Evolutionary conservation across 306 rosid genomes (phyloP).

Genomic region (Astragalus glycyphyllos): DNA sequence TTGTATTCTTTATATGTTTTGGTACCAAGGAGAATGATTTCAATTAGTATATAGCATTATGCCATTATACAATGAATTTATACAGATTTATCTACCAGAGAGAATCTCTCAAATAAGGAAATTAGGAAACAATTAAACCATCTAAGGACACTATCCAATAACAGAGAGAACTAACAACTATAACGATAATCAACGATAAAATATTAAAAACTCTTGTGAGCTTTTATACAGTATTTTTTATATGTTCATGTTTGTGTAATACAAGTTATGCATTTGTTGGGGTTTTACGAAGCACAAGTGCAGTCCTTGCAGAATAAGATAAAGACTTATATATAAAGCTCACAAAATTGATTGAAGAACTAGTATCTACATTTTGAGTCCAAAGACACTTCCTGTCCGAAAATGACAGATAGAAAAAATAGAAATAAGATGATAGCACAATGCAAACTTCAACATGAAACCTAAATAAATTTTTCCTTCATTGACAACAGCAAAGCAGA

Average conservation of each 20-base stretch:
- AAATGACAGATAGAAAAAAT: conserved; percentile 19
- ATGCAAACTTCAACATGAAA: conserved; percentile 23
- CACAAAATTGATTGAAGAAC: neutral
- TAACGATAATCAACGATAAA: neutral
- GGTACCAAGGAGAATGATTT: neutral
- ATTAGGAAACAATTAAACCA: neutral
- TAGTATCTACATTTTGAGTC: neutral
- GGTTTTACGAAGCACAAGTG: neutral
- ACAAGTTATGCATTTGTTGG: neutral
- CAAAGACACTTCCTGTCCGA: neutral
- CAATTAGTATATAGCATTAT: neutral
- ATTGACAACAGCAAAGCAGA: neutral
- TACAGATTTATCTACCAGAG: neutral
- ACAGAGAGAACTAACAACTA: neutral
- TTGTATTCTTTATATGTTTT: neutral
- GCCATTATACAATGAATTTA: neutral
- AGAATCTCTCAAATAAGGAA: neutral
- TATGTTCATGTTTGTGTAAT: neutral
- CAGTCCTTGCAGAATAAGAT: neutral
- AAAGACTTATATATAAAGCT: conserved; percentile 16
- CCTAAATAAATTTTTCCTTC: conserved; percentile 22
- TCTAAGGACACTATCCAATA: neutral
- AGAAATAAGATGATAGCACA: conserved; percentile 15
- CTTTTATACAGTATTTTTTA: neutral
- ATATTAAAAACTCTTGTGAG: neutral